Percentiles rank a stretch among this genome's conserved stretches.
These are phyloP conservation scores for Clitopilus hobsonii DNA, from an alignment of 768 basidiomycete species.

Conservation along the genomic window DNA sequence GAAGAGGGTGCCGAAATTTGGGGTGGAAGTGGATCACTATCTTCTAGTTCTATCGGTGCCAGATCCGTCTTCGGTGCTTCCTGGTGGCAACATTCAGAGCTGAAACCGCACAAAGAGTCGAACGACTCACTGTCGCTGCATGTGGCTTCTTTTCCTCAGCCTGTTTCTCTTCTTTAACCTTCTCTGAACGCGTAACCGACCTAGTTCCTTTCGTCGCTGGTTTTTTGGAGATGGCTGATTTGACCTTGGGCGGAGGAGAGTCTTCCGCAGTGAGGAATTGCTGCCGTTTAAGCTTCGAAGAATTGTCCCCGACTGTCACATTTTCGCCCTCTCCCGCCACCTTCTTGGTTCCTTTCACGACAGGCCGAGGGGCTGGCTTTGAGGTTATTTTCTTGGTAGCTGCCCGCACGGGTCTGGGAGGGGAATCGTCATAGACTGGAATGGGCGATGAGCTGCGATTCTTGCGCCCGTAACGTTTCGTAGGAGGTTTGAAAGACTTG, in stretches of 20 bases:
- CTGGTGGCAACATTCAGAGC: no score
- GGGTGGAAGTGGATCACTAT: neutral
- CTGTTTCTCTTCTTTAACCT: no score
- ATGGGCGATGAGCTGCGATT: slow-evolving; percentile 23
- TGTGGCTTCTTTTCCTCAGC: no score
- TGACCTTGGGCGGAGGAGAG: neutral
- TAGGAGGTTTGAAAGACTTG: slow-evolving; percentile 4
- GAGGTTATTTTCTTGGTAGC: neutral
- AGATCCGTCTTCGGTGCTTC: no score
- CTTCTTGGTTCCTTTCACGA: slow-evolving; percentile 9
- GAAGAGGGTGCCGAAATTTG: neutral
- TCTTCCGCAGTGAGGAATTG: neutral
- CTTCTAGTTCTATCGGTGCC: no score
- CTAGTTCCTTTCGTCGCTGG: no score
- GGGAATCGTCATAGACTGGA: slow-evolving; percentile 6
- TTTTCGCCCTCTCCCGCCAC: neutral
- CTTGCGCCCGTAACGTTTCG: slow-evolving; percentile 29
- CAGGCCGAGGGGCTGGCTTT: neutral
- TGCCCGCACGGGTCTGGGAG: slow-evolving; percentile 11
- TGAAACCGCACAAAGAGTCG: no score
- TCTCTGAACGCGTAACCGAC: no score
- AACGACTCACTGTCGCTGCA: no score
- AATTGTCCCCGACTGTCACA: neutral
- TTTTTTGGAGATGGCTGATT: neutral
- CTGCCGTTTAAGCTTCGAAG: neutral